Evolutionary conservation across 805 yeast species (phyloP).

Genomic region (Saccharomycopsis sp.): DNA sequence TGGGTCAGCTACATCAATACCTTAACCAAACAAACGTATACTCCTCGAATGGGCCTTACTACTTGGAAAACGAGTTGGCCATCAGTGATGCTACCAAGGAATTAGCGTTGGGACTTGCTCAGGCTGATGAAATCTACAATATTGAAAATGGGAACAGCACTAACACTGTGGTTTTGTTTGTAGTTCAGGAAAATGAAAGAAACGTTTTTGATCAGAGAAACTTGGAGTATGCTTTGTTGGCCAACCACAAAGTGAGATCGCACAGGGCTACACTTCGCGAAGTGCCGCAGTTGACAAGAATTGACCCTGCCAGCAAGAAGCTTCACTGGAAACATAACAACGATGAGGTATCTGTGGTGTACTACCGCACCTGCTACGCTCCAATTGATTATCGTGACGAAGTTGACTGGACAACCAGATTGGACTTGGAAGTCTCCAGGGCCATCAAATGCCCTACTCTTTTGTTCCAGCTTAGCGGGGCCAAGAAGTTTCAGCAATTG

Average conservation of each 20-base stretch:
- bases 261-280: conserved; percentile 61
- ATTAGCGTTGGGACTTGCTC: conserved; percentile 61
- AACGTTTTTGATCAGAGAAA: conserved; percentile 89
- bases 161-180: conserved; percentile 54
- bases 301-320: conserved; percentile 32
- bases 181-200: conserved; percentile 79
- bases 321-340: conserved; percentile 45
- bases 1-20: conserved; percentile 64
- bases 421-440: conserved; percentile 55
- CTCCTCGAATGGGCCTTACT: conserved; percentile 33
- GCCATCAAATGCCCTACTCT: conserved; percentile 92
- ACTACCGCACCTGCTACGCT: conserved; percentile 82
- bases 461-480: conserved; percentile 83
- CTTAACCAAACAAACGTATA: conserved; percentile 54
- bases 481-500: conserved; percentile 88
- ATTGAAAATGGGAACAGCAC: conserved; percentile 21
- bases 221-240: conserved; percentile 61
- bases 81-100: conserved; percentile 53
- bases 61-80: conserved; percentile 45
- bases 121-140: conserved; percentile 53
- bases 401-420: conserved; percentile 70
- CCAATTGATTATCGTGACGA: conserved; percentile 68
- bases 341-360: conserved; percentile 78
- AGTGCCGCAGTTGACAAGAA: conserved; percentile 35
- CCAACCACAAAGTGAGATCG: conserved; percentile 47